Percentiles rank a stretch among this genome's conserved stretches.
These are phyloP conservation scores for Globisporangium nagaii DNA, from an alignment of 352 stramenopile genomes.

Conservation along the genomic window DNA sequence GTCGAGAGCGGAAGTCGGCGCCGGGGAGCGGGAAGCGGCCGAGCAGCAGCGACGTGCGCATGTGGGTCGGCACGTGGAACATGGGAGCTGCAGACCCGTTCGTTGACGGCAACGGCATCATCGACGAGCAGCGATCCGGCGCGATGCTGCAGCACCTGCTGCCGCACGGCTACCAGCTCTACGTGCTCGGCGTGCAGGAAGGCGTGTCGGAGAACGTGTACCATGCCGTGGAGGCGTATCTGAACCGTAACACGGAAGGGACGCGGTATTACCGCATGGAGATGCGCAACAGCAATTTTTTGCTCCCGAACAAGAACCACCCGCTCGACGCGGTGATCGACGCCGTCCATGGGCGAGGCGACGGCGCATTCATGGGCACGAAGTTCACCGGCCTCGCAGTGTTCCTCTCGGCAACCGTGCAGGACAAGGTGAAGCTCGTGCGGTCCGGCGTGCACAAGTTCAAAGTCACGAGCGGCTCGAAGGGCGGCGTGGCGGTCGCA, in stretches of 20 bases:
- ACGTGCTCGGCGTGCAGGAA: constrained; percentile 82
- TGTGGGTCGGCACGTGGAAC: constrained; percentile 88
- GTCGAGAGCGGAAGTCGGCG: not conserved
- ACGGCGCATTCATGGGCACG: constrained; percentile 76
- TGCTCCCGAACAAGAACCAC: constrained; percentile 63
- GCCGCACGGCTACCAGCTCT: constrained; percentile 81
- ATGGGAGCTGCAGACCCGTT: constrained; percentile 81
- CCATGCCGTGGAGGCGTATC: constrained; percentile 67
- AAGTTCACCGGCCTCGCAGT: constrained; percentile 85
- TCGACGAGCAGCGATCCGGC: constrained; percentile 66
- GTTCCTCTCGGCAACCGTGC: constrained; percentile 53
- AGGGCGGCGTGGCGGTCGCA: constrained; percentile 72
- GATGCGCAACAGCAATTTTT: constrained; percentile 68
- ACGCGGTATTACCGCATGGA: constrained; percentile 66
- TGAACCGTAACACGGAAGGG: constrained; percentile 64
- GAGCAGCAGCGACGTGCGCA: constrained; percentile 45
- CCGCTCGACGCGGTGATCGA: constrained; percentile 66
- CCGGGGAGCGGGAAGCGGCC: constrained; percentile 19
- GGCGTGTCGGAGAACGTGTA: constrained; percentile 84
- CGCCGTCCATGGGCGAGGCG: constrained; percentile 69
- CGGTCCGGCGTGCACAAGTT: constrained; percentile 77
- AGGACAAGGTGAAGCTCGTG: constrained; percentile 68
- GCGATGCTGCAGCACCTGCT: constrained; percentile 73
- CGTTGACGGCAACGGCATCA: constrained; percentile 58
- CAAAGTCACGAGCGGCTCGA: constrained; percentile 71